Base-by-base conservation (phyloP, 2,329 filamentous ascomycete genomes). In the Fusarium ramigenum region DNA sequence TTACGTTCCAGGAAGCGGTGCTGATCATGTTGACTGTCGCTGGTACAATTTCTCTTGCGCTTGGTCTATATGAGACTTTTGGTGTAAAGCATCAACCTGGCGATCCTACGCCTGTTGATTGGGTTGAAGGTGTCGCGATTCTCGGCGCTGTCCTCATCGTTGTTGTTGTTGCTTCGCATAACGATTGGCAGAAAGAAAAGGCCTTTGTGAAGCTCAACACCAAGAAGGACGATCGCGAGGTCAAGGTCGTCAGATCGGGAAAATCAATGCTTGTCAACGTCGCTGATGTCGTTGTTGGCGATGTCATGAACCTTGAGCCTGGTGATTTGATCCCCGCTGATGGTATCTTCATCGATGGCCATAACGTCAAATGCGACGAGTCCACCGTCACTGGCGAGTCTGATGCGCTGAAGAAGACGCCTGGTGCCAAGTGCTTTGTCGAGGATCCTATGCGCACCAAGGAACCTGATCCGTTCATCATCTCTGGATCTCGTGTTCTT, bases 401-500 rank as follows among this genome's bases (percentile, higher is more conserved):
- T 1, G 92, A 94, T 70, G 86, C 93, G 23, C 88, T 94, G 76
- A 91, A 89, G 79, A 94, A 94, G 81, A 87, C 84, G 21, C 79
- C 88, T 8, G 91, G 86, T 36, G 91, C 93, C 40, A 91, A 93
- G 30, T 93, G 93, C 23, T 92, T 87, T 75, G 85, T 86, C 21
- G 91, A 91, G 23, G 92, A 95, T 73, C 88, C 93, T 73, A 89
- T 88, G 70, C 85, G 89, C 40, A 85, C 91, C 23, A 91, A 89
- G 83, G 94, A 94, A 80, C 87, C 94, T 80, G 93, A 95, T 72
- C 93, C 93, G 0, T 94, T 95, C 75, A 93, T 98, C 76, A 93
- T 97, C 73, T 97, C 95, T n/a, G 95, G 93, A 28, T 88, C 91
- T 59, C 92, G 92, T 68, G 92, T 94, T 61, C 92, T 94, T 82